Evolutionary conservation across 495 filamentous ascomycete species (phyloP), one percentile per base, ranked within the genome.

Genomic region (Neurospora terricola): DNA sequence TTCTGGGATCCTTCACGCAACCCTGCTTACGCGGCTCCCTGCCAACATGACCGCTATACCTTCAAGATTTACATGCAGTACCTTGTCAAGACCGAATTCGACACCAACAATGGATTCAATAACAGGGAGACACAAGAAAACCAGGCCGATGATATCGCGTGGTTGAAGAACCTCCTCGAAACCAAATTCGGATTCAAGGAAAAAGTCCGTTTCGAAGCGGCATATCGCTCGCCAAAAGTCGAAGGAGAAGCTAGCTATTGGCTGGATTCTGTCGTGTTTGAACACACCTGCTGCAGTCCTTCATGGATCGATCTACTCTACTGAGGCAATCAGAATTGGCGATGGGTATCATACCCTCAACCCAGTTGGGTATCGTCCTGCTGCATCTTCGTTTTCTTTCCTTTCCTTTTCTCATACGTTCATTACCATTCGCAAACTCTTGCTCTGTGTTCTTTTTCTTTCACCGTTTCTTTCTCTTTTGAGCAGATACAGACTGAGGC

Each of bases 261-360:
- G 79, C 69, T 79, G 8, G 79, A 80, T 66, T 59, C 71, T 73
- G 75, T 80, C 6, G 40, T 77, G 8, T 79, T 77, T 70, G 79
- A 79, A 74, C 74, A 79, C 42, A 71, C 66, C n/a, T 80, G 78
- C 72, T 66, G 54, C 54, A 66, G 54, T 36, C 54, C 27, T 66
- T 66, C 54, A 66, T 36, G 30, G 54, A 36, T 66, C 54, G 23
- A 66, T 66, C 27, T 8, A 18, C 54, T 66, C 54, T 66, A 66
- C 54, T 66, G 30, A 66, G 27, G 23, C 48, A 59, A 12, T 10
- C 45, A 14, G n/a, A 27, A 54, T 14, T 54, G n/a, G n/a, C 45
- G n/a, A 12, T 27, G n/a, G 21, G 45, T 21, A 27, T 12, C n/a
- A 27, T 23, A 54, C 48, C 23, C 48, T 59, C 12, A 59, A 30